These are phyloP conservation scores for Aspergillus sp. DNA, from an alignment of 2,329 filamentous ascomycete species.

Conservation along the genomic window DNA sequence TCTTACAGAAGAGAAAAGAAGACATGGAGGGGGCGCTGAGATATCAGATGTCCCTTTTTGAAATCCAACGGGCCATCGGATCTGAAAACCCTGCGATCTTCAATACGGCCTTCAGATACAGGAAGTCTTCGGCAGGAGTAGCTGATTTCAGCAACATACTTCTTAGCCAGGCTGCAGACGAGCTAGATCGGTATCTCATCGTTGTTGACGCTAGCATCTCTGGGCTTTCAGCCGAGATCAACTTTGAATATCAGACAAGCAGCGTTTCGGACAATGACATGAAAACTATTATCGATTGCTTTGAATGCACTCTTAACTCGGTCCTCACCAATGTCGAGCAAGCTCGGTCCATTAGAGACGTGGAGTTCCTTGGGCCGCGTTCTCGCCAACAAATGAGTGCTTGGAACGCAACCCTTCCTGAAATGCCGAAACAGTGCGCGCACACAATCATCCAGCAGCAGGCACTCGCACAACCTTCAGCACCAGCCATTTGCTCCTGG, in stretches of 20 bases:
- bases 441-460: constrained; percentile 39
- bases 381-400: constrained; percentile 30
- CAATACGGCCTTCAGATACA: constrained; percentile 31
- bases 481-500: constrained; percentile 35
- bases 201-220: constrained; percentile 29
- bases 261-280: constrained; percentile 45
- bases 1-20: constrained; percentile 21
- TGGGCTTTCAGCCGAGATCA: constrained; percentile 43
- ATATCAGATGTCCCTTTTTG: constrained; percentile 22
- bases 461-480: constrained; percentile 20
- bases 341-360: constrained; percentile 23
- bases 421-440: constrained; percentile 32
- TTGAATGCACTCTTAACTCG: constrained; percentile 32
- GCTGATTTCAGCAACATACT: constrained; percentile 5
- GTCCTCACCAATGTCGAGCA: constrained; percentile 19
- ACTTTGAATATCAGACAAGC: constrained; percentile 53
- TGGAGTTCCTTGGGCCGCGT: constrained; percentile 33
- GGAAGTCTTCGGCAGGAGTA: not conserved
- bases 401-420: constrained; percentile 35
- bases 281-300: constrained; percentile 33
- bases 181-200: constrained; percentile 24
- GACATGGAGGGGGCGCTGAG: constrained; percentile 19
- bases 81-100: constrained; percentile 26
- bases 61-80: constrained; percentile 27
- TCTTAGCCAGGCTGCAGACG: constrained; percentile 5